A percentile compares a stretch with the other conserved stretches of the same genome.
Conservation (phyloP, 768 basidiomycete genomes). For the Lentinula sp. region DNA sequence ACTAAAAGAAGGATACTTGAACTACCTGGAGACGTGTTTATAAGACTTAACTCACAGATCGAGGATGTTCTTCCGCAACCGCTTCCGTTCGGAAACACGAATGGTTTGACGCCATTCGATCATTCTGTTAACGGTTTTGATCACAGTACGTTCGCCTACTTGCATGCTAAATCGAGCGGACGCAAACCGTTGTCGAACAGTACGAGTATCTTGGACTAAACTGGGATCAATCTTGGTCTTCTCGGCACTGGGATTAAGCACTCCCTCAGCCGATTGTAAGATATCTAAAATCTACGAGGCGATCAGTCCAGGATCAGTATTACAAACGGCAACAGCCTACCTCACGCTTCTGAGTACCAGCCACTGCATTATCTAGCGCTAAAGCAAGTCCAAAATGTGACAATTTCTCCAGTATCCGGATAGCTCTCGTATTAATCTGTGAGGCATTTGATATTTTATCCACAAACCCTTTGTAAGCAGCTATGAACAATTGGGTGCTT, state of each 20-base stretch:
- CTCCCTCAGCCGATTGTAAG: constrained; percentile 44
- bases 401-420: constrained; percentile 64
- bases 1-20: constrained; percentile 30
- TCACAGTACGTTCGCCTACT: constrained; percentile 54
- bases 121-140: constrained; percentile 58
- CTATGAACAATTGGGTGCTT: constrained; percentile 60
- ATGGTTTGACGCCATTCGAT: constrained; percentile 73
- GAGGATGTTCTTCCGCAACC: constrained; percentile 63
- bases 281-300: constrained; percentile 49
- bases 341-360: constrained; percentile 66
- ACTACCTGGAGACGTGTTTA: background rate
- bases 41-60: constrained; percentile 50
- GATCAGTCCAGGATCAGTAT: too few relatives aligned
- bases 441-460: constrained; percentile 28
- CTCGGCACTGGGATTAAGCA: constrained; percentile 43
- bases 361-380: constrained; percentile 57
- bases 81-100: constrained; percentile 61
- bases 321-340: constrained; percentile 29
- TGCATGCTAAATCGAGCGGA: constrained; percentile 59
- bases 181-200: constrained; percentile 44
- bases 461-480: constrained; percentile 55
- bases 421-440: constrained; percentile 34
- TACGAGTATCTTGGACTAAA: constrained; percentile 46
- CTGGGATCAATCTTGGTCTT: constrained; percentile 48
- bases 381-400: constrained; percentile 65